These are phyloP conservation scores for Aureobasidium musti DNA, from an alignment of 2,329 filamentous ascomycete genomes.

Conservation along the genomic window DNA sequence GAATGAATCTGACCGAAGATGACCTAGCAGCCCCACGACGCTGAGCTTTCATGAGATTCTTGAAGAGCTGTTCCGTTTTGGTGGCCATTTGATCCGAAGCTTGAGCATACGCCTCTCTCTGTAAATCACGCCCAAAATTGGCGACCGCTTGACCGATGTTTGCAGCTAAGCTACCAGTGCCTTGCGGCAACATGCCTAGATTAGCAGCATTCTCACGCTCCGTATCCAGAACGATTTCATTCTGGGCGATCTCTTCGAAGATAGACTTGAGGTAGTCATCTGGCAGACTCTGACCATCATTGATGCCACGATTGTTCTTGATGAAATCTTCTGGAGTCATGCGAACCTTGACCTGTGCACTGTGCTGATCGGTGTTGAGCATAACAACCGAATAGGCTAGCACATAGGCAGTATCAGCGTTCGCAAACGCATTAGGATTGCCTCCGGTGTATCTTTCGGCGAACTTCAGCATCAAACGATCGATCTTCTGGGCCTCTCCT, in stretches of 20 bases:
- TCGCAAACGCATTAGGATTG: slow-evolving; percentile 96
- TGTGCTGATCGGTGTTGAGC: slow-evolving; percentile 95
- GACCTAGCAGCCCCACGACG: slow-evolving; percentile 69
- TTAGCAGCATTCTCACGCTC: slow-evolving; percentile 88
- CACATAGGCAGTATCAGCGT: slow-evolving; percentile 96
- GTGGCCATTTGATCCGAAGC: slow-evolving; percentile 92
- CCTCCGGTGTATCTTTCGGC: slow-evolving; percentile 92
- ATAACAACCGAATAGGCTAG: slow-evolving; percentile 95
- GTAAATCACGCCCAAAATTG: slow-evolving; percentile 86
- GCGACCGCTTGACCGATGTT: slow-evolving; percentile 86
- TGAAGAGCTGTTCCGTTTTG: slow-evolving; percentile 83
- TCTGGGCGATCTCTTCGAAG: slow-evolving; percentile 85
- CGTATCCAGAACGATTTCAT: slow-evolving; percentile 93
- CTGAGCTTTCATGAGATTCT: slow-evolving; percentile 87
- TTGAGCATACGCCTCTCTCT: slow-evolving; percentile 89
- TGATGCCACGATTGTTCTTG: slow-evolving; percentile 98
- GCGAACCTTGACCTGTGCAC: slow-evolving; percentile 76
- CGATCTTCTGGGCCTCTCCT: slow-evolving; percentile 97
- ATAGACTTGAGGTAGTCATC: slow-evolving; percentile 88
- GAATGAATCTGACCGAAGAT: slow-evolving; percentile 74
- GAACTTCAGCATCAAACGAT: slow-evolving; percentile 99
- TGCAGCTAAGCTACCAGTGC: slow-evolving; percentile 70
- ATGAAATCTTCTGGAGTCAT: slow-evolving; percentile 99
- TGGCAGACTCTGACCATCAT: slow-evolving; percentile 90
- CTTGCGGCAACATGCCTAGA: slow-evolving; percentile 63